Evolutionary conservation across 2,329 filamentous ascomycete species (phyloP), one percentile per base, ranked within the genome.

Genomic region (Calonectria fujianensis): DNA sequence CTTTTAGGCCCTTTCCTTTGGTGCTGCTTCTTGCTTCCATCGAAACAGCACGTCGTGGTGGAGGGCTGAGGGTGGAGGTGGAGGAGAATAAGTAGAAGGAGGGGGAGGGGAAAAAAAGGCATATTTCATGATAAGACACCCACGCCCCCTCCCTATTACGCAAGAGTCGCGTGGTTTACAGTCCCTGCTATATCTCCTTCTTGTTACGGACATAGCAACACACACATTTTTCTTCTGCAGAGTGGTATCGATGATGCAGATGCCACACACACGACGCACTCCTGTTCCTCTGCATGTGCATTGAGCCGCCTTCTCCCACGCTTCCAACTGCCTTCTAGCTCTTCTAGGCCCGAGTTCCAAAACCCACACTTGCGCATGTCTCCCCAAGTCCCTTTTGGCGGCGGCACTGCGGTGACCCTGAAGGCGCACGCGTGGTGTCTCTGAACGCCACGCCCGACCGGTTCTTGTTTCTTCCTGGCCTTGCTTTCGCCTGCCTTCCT

Each of bases 291-390:
- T 63, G 67, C 67, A 70, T 65, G 45, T 65, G 69, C 61, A 48
- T 57, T 66, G 31, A 41, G 41, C 41, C 51, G 63, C 39, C 57
- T 61, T 65, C 65, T 64, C 45, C 39, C 31, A 69, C 57, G 50
- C 71, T 73, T 73, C 65, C 71, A 73, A 31, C 24, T 50, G 39
- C 65, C 57, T 73, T 73, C 71, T 69, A 73, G 71, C 71, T 50
- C 54, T 24, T 69, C 41, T 51, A 39, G 29, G 45, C 31, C 39
- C 39, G 29, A 13, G 35, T 41, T 39, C n/a, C 31, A 29, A 51
- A 31, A 20, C 45, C 27, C 41, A 24, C 14, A 32, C 32, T 14
- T 4, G 41, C 27, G 45, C 59, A 35, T 66, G 31, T 45, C 20
- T 29, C 27, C 39, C 24, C n/a, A 67, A 35, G 65, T 54, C 39